Evolutionary conservation across 202 grass and related monocot species (phyloP).

Genomic region (Zoysia matrella): DNA sequence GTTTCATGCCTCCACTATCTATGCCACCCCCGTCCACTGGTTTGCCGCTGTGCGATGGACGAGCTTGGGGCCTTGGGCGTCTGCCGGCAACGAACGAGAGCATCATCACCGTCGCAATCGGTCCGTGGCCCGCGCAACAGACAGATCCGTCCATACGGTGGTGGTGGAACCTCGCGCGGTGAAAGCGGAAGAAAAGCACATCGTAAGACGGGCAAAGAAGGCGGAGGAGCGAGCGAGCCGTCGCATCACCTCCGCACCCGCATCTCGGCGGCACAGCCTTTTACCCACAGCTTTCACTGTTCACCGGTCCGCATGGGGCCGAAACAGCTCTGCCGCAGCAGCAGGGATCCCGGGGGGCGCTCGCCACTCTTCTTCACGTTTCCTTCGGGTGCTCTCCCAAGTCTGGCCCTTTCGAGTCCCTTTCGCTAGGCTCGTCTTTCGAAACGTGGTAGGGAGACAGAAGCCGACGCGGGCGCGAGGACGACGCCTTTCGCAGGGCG

Average conservation of each 20-base stretch:
- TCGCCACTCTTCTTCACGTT: not conserved
- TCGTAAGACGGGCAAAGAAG: not conserved
- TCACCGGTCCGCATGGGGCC: not conserved
- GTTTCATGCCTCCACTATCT: not conserved
- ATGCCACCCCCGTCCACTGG: not conserved
- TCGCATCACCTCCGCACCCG: not conserved
- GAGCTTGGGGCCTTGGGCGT: too few species aligned
- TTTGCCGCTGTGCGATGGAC: too few species aligned
- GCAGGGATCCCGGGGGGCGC: constrained; percentile 46
- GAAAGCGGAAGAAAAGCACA: not conserved
- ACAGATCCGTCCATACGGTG: too few species aligned
- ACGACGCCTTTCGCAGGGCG: constrained; percentile 2
- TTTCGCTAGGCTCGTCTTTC: constrained; percentile 35
- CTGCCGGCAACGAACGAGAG: too few species aligned
- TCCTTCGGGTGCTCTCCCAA: constrained; percentile 9
- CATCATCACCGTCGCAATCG: too few species aligned
- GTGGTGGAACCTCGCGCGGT: not conserved
- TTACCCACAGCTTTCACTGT: constrained; percentile 28
- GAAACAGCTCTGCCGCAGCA: constrained; percentile 31
- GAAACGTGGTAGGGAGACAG: not conserved
- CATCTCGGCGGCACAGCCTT: not conserved
- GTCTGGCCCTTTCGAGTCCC: too few species aligned
- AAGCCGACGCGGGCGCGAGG: not conserved
- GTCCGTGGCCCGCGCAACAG: too few species aligned
- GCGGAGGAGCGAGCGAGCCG: not conserved